Base-by-base conservation (phyloP, 2,329 filamentous ascomycete species). In the Sordariomycetes sp. region DNA sequence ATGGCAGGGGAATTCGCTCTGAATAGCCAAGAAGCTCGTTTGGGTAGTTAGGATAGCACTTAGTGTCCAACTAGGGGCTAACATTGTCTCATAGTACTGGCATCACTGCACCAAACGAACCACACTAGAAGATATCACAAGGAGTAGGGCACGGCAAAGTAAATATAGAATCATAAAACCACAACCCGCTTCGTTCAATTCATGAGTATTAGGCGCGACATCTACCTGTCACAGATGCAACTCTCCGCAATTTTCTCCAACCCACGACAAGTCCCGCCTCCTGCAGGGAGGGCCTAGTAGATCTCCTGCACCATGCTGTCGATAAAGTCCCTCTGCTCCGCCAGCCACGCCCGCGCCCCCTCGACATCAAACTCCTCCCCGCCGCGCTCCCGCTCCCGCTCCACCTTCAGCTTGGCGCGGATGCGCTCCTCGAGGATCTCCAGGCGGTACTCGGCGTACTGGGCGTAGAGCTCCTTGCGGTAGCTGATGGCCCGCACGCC, bases 401-500 rank as follows among this genome's bases (percentile, higher is more conserved):
- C 57, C 43, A 61, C 59, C 53, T 60, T 61, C 22, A 59, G 57
- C 25, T 61, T 55, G 25, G 50, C 60, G 10, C 65, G 60, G 32
- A 70, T 60, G 1, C 83, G 77, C 65, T 85, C 80, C 65, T 85
- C 79, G 18, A 87, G 70, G 18, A 85, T 83, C 62, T 85, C 78
- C 4, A 87, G 74, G 2, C 84, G 79, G 67, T 87, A 88, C 63
- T 83, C 76, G 10, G 74, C 72, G 67, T 82, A 88, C 65, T 85
- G 78, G 58, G 76, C 75, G 68, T 87, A 87, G 2, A 86, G 72
- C 63, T 81, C 77, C 0, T 73, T 71, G 2, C 83, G 70, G 61
- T 85, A 71, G 3, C 81, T 85, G 61, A 86, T 79, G 1, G 73
- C 73, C 1, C 83, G 78, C 16, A 86, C 79, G 0, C 79, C 85